These are phyloP conservation scores for Coemansia sp. DNA, from an alignment of 192 early-diverging fungal species.

Conservation along the genomic window DNA sequence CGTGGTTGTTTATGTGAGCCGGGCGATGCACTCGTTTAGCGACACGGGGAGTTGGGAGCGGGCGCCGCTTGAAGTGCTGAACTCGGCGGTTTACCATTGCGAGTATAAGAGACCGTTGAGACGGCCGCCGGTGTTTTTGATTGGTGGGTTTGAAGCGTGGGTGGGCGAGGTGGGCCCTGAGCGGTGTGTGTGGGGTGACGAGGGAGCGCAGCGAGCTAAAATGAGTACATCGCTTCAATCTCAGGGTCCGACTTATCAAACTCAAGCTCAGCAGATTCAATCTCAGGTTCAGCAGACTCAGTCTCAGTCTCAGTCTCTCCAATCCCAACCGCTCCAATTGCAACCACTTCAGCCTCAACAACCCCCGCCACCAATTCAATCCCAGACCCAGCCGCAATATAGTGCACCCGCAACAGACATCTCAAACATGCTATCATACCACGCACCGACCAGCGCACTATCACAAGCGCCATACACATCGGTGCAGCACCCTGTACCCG, in stretches of 20 bases:
- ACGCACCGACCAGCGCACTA: constrained; percentile 5
- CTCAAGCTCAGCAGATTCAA: background rate
- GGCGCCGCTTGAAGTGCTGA: constrained; percentile 46
- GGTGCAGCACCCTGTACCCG: background rate
- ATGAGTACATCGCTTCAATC: background rate
- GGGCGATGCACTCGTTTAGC: constrained; percentile 53
- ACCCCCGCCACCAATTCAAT: background rate
- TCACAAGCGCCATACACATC: background rate
- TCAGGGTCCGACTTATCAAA: background rate
- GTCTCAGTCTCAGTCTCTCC: background rate
- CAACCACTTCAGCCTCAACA: background rate
- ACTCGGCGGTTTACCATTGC: constrained; percentile 62
- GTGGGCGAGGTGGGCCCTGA: constrained; percentile 45
- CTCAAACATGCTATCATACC: constrained; percentile 11
- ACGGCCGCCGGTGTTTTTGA: constrained; percentile 65
- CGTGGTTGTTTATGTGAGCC: constrained; percentile 72
- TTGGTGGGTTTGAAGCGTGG: constrained; percentile 86
- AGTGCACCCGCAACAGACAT: constrained; percentile 2
- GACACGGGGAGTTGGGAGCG: constrained; percentile 21
- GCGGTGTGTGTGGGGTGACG: constrained; percentile 26
- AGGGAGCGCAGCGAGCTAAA: constrained; percentile 16
- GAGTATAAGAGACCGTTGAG: constrained; percentile 58
- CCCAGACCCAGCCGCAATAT: background rate
- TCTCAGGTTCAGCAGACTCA: background rate
- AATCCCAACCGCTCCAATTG: background rate